Evolutionary conservation across 176 grass and related monocot species (phyloP).

Genomic region (Oryza australiensis): DNA sequence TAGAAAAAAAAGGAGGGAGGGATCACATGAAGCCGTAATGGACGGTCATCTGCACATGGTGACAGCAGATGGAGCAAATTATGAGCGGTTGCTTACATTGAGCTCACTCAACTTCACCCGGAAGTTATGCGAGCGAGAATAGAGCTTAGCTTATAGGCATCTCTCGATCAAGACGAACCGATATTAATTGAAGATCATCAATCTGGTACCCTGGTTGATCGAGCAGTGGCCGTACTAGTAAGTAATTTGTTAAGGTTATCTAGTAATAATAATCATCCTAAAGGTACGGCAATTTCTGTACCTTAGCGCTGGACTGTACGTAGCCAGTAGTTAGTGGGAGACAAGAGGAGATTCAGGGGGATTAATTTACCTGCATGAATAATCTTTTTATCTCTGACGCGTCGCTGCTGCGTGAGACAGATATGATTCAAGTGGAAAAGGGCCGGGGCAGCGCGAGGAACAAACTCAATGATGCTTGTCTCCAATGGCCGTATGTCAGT

Average conservation of each 20-base stretch:
- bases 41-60: not conserved
- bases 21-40: not conserved
- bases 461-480: no score
- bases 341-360: not conserved
- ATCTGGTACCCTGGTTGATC: no score
- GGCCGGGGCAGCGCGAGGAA: no score
- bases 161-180: no score
- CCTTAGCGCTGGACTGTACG: not conserved
- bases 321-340: not conserved
- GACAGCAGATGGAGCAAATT: not conserved
- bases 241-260: not conserved
- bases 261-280: not conserved
- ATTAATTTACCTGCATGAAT: no score
- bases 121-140: not conserved
- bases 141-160: not conserved
- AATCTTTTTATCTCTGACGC: no score
- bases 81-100: not conserved
- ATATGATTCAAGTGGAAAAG: no score
- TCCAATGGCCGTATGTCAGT: no score
- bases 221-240: not conserved
- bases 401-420: no score
- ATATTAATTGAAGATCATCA: no score
- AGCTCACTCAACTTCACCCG: constrained; percentile 7
- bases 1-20: not conserved
- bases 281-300: not conserved